Base-by-base conservation (phyloP, 2,329 filamentous ascomycete genomes). In the Talaromyces sp. region DNA sequence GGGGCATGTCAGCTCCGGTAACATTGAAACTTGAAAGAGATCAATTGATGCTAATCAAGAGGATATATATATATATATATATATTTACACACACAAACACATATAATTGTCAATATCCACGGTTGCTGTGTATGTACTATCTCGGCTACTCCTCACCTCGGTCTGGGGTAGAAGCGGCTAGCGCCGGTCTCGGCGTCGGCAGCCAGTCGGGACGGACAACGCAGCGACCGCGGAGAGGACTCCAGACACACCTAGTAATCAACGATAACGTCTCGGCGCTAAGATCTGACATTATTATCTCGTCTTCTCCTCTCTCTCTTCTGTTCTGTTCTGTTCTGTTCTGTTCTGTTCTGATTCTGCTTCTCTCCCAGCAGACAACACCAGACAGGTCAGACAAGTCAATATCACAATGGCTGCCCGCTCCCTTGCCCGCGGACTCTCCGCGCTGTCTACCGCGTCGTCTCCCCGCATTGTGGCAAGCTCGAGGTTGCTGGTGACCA, bases 341-440 rank as follows among this genome's bases (percentile, higher is more conserved):
- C 43, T 46, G 10, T 6, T 46, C 43, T 46, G n/a, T 19, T 14
- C 14, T 19, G 6, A 8, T 46, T 46, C n/a, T 46, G 7, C 43
- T 12, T 11, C 41, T 8, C n/a, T n/a, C 38, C 38, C 17, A 43
- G 38, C 38, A 43, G n/a, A 43, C 38, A 19, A 46, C 31, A 12
- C 2, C 29, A 31, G 29, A 26, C 26, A 3, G 6, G 5, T 8
- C 7, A 46, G 41, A 10, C 41, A 46, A 21, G 41, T 6, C 38
- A 43, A 43, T 11, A 43, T 9, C 66, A 72, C 57, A 54, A 75
- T 75, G 73, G 72, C 73, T 66, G 67, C 71, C 65, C 73, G 71
- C 66, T 74, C 72, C 53, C 60, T 75, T 62, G 64, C 69, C 62
- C 68, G 70, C 56, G 72, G 72, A 59, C 66, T 76, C 68, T 73